phyloP scores from a whole-genome alignment of 2,329 filamentous ascomycete species.

The Ampelomyces quisqualis region DNA sequence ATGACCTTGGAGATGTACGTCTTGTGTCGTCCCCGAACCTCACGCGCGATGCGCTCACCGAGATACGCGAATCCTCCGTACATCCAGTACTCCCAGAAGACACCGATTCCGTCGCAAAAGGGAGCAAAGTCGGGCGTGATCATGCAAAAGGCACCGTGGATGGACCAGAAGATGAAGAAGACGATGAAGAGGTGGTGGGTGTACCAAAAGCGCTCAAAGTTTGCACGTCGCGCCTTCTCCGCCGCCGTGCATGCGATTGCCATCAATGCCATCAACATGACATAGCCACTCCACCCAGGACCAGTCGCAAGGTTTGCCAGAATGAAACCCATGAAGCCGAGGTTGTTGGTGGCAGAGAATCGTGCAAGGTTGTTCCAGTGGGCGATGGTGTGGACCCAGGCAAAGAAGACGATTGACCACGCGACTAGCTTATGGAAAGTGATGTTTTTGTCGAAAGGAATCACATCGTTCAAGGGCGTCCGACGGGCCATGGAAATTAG shows the following conservation, averaged over 20 bases:
- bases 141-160: constrained; percentile 88
- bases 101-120: constrained; percentile 73
- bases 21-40: constrained; percentile 77
- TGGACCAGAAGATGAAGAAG: constrained; percentile 90
- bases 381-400: constrained; percentile 80
- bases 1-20: constrained; percentile 87
- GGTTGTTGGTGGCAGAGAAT: constrained; percentile 70
- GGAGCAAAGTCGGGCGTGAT: constrained; percentile 80
- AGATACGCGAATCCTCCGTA: constrained; percentile 80
- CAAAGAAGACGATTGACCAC: constrained; percentile 87
- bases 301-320: constrained; percentile 76
- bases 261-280: constrained; percentile 78
- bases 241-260: constrained; percentile 76
- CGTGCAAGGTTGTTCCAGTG: constrained; percentile 87
- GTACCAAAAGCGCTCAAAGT: constrained; percentile 90
- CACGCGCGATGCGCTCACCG: constrained; percentile 74
- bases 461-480: constrained; percentile 80
- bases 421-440: constrained; percentile 83
- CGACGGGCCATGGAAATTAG: constrained; percentile 78
- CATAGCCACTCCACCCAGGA: constrained; percentile 81
- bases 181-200: constrained; percentile 84
- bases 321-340: constrained; percentile 76
- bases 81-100: constrained; percentile 91
- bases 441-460: constrained; percentile 88
- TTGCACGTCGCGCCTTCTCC: constrained; percentile 74